Conservation (phyloP, 768 basidiomycete species). For the Suillus alpinus region DNA sequence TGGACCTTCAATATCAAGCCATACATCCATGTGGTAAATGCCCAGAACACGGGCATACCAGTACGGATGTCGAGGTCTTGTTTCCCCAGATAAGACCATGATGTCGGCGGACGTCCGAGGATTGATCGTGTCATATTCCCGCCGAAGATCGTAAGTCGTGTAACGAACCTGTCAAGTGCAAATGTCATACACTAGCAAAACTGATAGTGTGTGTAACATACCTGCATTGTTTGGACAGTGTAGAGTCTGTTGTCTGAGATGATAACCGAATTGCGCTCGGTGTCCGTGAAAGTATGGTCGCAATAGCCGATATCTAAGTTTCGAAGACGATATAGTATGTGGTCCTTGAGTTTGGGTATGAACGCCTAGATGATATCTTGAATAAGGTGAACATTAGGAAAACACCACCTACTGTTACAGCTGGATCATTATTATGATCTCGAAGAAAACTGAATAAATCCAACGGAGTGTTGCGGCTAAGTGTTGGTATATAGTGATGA, state of each 20-base stretch:
- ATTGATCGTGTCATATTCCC: constrained; percentile 9
- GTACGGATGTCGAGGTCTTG: constrained; percentile 10
- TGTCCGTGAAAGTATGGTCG: no score
- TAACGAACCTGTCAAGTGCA: constrained; percentile 5
- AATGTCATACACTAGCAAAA: background rate
- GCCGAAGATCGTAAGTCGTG: constrained; percentile 17
- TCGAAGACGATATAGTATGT: no score
- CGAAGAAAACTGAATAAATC: no score
- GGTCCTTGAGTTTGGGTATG: background rate
- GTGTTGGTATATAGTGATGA: no score
- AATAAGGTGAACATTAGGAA: no score
- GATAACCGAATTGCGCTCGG: background rate
- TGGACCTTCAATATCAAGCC: no score
- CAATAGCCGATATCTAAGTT: background rate
- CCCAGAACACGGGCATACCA: constrained; percentile 21
- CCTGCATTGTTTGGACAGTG: background rate
- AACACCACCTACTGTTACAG: no score
- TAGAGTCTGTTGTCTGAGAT: background rate
- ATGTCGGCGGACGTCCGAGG: background rate
- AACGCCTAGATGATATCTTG: no score
- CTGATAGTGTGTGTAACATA: background rate
- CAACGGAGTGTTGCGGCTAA: no score
- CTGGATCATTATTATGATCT: no score
- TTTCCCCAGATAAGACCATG: constrained; percentile 9
- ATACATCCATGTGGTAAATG: constrained; percentile 13